Percentiles rank a stretch among this genome's conserved stretches.
Evolutionary conservation across 2,329 filamentous ascomycete species (phyloP).

Genomic region (Sarocladium strictum): DNA sequence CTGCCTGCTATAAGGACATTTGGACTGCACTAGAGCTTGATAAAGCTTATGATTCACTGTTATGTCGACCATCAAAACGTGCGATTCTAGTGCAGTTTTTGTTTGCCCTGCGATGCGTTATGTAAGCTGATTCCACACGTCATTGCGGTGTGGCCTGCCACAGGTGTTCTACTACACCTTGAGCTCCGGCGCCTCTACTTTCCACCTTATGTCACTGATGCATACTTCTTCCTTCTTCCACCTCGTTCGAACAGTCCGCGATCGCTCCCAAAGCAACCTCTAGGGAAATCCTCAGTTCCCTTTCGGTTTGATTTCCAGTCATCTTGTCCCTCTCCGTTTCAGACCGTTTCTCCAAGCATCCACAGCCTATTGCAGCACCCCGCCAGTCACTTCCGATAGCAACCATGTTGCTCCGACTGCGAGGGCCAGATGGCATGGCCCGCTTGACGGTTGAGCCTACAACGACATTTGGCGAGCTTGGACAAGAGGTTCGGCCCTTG

Average conservation of each 20-base stretch:
- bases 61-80: too few relatives aligned
- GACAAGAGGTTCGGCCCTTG: conserved; percentile 37
- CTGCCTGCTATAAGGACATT: too few relatives aligned
- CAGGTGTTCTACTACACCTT: background rate
- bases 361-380: too few relatives aligned
- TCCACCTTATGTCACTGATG: background rate
- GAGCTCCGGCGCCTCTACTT: background rate
- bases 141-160: conserved; percentile 8
- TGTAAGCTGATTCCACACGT: conserved; percentile 8
- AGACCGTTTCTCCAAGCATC: too few relatives aligned
- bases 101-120: background rate
- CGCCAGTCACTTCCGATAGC: background rate
- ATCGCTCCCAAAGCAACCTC: background rate
- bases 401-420: conserved; percentile 75
- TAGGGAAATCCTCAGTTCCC: background rate
- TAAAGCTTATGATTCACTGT: too few relatives aligned
- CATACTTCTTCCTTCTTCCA: conserved; percentile 1
- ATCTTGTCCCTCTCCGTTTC: background rate
- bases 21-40: too few relatives aligned
- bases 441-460: conserved; percentile 71
- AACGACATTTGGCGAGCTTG: conserved; percentile 64
- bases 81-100: too few relatives aligned
- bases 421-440: conserved; percentile 89
- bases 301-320: background rate
- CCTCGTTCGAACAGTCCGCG: background rate